phyloP scores from a whole-genome alignment of 192 early-diverging fungal genomes.

The Obelidium mucronatum region DNA sequence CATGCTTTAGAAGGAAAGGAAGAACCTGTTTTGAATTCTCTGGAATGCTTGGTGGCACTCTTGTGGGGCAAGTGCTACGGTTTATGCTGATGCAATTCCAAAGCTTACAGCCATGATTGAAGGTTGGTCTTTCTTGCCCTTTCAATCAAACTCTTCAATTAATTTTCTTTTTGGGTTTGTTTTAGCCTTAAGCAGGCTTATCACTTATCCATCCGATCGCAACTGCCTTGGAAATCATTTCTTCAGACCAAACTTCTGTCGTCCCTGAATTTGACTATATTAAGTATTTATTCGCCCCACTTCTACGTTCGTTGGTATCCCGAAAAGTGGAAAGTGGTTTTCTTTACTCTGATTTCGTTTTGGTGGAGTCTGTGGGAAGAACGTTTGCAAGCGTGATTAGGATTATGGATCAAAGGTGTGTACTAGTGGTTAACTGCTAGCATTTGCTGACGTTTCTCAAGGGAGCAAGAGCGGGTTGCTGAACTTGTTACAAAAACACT shows the following conservation, averaged over 20 bases:
- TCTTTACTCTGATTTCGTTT: neutral
- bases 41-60: slow-evolving; percentile 18
- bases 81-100: slow-evolving; percentile 8
- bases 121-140: slow-evolving; percentile 19
- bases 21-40: slow-evolving; percentile 19
- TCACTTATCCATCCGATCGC: neutral
- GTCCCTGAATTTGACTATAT: neutral
- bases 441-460: neutral
- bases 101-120: neutral
- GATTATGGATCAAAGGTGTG: slow-evolving; percentile 8
- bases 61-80: neutral
- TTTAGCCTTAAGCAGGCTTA: neutral
- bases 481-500: neutral
- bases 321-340: neutral
- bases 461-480: slow-evolving; percentile 12
- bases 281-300: neutral
- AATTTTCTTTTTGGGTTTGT: neutral
- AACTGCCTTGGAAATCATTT: slow-evolving; percentile 24
- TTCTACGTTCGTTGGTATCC: neutral
- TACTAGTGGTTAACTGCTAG: neutral
- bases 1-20: neutral
- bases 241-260: neutral
- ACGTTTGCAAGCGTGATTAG: slow-evolving; percentile 11
- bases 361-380: slow-evolving; percentile 17
- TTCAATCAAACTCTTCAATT: too few species aligned